Conservation (phyloP, 805 yeast species). For the Zygosaccharomyces rouxii region DNA sequence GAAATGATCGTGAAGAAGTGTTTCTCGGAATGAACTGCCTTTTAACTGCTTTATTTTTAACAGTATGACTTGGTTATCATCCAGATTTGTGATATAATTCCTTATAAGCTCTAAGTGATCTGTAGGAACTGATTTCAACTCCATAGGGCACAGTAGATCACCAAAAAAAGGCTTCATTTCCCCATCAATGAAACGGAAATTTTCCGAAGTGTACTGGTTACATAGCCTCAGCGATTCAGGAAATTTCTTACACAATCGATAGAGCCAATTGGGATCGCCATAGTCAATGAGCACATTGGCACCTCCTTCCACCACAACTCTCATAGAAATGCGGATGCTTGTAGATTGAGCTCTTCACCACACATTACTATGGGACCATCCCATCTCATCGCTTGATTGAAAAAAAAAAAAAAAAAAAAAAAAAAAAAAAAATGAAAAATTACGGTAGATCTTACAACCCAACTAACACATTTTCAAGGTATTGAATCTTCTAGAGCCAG, state of each 20-base stretch:
- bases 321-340: conserved; percentile 9
- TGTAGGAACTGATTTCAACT: conserved; percentile 8
- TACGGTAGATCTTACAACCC: neutral
- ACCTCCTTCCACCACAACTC: conserved; percentile 25
- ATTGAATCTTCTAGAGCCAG: no score
- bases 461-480: no score
- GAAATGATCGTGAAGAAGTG: conserved; percentile 23
- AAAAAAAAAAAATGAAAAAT: neutral
- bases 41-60: conserved; percentile 23
- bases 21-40: neutral
- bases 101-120: conserved; percentile 4
- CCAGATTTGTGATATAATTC: conserved; percentile 7
- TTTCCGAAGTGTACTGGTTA: conserved; percentile 23
- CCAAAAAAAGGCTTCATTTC: conserved; percentile 15
- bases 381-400: conserved; percentile 2
- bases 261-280: conserved; percentile 16
- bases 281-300: conserved; percentile 26
- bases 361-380: neutral
- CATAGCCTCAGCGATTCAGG: conserved; percentile 15
- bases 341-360: no score
- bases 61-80: conserved; percentile 12
- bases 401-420: neutral
- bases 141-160: conserved; percentile 15
- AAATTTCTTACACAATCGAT: conserved; percentile 27
- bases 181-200: conserved; percentile 16